These are phyloP conservation scores for Neofusicoccum parvum DNA, from an alignment of 2,329 filamentous ascomycete genomes.

Conservation along the genomic window DNA sequence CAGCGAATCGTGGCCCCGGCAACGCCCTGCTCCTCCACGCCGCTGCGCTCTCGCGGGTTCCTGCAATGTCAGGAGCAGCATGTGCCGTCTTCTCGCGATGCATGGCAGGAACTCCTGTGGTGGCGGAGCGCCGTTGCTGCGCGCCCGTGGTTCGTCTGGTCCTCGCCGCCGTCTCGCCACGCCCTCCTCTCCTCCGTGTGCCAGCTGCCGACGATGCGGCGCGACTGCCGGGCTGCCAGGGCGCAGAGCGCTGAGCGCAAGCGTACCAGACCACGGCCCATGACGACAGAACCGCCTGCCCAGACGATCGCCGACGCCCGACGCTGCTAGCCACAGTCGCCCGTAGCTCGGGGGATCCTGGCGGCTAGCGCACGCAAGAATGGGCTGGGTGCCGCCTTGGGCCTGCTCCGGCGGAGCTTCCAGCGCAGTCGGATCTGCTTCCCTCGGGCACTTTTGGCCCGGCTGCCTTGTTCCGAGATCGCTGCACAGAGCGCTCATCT, in stretches of 20 bases:
- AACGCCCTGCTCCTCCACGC: neutral
- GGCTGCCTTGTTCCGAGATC: neutral
- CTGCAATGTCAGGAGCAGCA: slow-evolving; percentile 5
- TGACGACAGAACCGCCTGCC: slow-evolving; percentile 2
- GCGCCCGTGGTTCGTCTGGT: neutral
- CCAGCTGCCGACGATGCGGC: neutral
- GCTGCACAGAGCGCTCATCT: slow-evolving; percentile 1
- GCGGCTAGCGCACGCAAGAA: neutral
- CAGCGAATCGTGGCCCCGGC: slow-evolving; percentile 10
- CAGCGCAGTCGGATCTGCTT: neutral
- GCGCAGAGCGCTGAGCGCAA: neutral
- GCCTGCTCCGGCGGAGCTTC: neutral
- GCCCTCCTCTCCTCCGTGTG: neutral
- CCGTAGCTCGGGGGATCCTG: slow-evolving; percentile 6
- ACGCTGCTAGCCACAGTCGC: slow-evolving; percentile 3
- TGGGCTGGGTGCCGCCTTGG: neutral
- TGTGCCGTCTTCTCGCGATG: slow-evolving; percentile 16
- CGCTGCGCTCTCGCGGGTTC: slow-evolving; percentile 16
- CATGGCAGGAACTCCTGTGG: neutral
- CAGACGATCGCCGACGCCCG: neutral
- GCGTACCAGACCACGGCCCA: neutral
- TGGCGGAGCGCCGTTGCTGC: slow-evolving; percentile 3
- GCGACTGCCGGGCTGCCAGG: neutral
- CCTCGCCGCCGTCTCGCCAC: neutral
- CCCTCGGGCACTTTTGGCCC: slow-evolving; percentile 11